These are phyloP conservation scores for Pichia kluyveri DNA, from an alignment of 805 yeast genomes.

Conservation along the genomic window DNA sequence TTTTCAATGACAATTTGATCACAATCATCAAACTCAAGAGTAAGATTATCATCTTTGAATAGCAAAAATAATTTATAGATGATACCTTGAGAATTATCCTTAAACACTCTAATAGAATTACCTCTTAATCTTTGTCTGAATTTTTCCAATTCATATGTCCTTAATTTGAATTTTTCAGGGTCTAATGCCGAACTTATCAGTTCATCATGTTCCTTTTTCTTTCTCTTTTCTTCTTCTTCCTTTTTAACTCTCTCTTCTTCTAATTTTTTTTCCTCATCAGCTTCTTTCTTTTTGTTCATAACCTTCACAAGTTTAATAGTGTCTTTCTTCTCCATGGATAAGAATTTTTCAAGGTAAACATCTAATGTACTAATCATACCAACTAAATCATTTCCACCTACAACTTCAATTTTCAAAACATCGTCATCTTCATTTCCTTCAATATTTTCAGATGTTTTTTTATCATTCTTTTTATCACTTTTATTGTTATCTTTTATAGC, in stretches of 20 bases:
- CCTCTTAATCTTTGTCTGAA: conserved; percentile 21
- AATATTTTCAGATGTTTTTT: conserved; percentile 11
- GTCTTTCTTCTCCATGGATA: conserved; percentile 49
- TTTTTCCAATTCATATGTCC: conserved; percentile 19
- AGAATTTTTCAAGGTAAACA: conserved; percentile 45
- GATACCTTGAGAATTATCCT: conserved; percentile 22
- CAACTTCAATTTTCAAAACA: conserved; percentile 23
- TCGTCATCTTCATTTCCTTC: conserved; percentile 8
- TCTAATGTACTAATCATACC: conserved; percentile 50
- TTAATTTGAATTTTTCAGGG: conserved; percentile 5
- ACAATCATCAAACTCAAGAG: conserved; percentile 23
- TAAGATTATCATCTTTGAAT: conserved; percentile 20
- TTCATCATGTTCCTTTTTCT: conserved; percentile 1
- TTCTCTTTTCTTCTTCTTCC: conserved; percentile 1
- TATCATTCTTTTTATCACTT: conserved; percentile 4
- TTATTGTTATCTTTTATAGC: conserved; percentile 1
- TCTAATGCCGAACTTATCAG: conserved; percentile 1
- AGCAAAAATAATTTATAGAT: conserved; percentile 21
- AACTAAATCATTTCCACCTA: conserved; percentile 41
- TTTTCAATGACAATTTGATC: conserved; percentile 19
- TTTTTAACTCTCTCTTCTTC: conserved; percentile 3
- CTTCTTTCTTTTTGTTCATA: conserved; percentile 10
- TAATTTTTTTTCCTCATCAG: background rate
- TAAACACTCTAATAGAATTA: conserved; percentile 16
- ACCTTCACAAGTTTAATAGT: conserved; percentile 49